Evolutionary conservation across 306 rosid species (phyloP).

Genomic region (Luffa aegyptiaca): DNA sequence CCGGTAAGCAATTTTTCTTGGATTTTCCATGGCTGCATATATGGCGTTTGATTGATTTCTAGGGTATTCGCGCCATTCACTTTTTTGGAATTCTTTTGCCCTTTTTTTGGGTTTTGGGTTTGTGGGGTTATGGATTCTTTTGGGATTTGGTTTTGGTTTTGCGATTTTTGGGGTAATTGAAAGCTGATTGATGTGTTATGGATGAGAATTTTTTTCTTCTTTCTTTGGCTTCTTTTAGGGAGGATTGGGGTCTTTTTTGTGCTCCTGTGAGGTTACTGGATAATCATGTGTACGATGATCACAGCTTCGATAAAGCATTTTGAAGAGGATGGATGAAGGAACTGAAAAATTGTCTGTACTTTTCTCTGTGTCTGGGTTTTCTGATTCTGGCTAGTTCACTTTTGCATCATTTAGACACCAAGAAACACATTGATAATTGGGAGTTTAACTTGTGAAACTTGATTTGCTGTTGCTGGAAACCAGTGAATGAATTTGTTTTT

Average conservation of each 20-base stretch:
- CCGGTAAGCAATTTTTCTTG: not conserved
- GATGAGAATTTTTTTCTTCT: not conserved
- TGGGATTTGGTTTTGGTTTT: not conserved
- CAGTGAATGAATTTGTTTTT: not conserved
- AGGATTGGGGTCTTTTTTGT: not conserved
- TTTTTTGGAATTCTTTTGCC: not conserved
- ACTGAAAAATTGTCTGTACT: not conserved
- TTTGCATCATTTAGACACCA: not conserved
- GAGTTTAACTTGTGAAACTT: not conserved
- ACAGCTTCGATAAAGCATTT: not conserved
- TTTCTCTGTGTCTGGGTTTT: not conserved
- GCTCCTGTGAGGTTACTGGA: not conserved
- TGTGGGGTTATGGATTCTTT: not conserved
- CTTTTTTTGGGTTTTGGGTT: not conserved
- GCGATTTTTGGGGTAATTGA: not conserved
- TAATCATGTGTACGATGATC: not conserved
- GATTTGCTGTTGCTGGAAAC: not conserved
- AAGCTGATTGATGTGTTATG: not conserved
- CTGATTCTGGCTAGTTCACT: not conserved
- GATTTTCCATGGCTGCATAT: not conserved
- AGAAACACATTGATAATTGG: not conserved
- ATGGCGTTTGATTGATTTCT: not conserved
- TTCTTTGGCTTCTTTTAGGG: not conserved
- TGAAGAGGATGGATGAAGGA: not conserved
- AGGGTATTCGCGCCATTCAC: slow-evolving; percentile 5